Conservation (phyloP, 2,329 filamentous ascomycete genomes). For the Emmonsia crescens region DNA sequence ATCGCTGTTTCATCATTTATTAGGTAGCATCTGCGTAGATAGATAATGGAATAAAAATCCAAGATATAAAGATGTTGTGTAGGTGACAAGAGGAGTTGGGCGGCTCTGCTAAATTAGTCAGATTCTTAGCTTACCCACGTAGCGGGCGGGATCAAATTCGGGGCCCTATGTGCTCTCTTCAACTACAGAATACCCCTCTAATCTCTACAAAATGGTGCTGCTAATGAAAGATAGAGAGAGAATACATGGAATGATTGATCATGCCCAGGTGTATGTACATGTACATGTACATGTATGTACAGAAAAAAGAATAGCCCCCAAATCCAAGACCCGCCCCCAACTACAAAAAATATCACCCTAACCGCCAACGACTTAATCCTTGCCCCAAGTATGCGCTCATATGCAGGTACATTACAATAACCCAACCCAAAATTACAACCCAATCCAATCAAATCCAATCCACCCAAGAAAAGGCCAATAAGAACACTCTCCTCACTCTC, state of each 20-base stretch:
- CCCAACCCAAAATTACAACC: neutral
- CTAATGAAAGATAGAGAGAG: too few relatives aligned
- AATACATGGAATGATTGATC: too few relatives aligned
- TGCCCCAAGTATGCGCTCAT: neutral
- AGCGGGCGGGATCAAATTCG: too few relatives aligned
- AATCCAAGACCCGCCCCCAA: neutral
- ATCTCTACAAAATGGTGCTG: too few relatives aligned
- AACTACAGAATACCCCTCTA: too few relatives aligned
- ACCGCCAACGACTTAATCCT: neutral
- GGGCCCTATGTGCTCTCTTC: too few relatives aligned
- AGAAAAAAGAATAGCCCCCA: neutral
- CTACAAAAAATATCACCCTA: neutral
- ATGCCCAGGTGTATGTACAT: too few relatives aligned
- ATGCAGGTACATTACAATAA: neutral
- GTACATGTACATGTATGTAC: too few relatives aligned
- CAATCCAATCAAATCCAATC: neutral
- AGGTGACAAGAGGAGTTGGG: too few relatives aligned
- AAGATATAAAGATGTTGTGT: neutral
- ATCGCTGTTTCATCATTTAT: neutral
- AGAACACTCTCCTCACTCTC: neutral
- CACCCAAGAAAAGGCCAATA: neutral
- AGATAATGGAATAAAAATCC: neutral
- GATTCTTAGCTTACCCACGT: too few relatives aligned
- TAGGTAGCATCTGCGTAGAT: too few relatives aligned
- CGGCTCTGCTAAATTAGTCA: too few relatives aligned